Evolutionary conservation across 2,329 filamentous ascomycete species (phyloP).

Genomic region (Fusarium buxicola): DNA sequence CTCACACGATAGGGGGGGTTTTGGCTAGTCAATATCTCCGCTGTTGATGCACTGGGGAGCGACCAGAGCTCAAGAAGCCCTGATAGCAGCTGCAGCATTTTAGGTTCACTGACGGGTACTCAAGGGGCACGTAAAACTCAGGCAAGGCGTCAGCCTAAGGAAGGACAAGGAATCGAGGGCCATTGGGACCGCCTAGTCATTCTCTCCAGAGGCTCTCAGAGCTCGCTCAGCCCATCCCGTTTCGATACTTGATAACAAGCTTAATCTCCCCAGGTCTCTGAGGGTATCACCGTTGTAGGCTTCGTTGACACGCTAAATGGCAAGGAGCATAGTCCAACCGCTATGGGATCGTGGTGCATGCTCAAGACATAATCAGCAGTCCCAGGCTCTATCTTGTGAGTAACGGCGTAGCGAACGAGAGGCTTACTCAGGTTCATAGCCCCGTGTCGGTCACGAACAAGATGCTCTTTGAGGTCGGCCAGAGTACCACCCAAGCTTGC

Average conservation of each 20-base stretch:
- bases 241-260: conserved; percentile 62
- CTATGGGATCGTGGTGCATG: conserved; percentile 68
- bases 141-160: conserved; percentile 63
- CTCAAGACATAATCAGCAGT: conserved; percentile 62
- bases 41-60: conserved; percentile 64
- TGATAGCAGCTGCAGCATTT: conserved; percentile 66
- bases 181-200: conserved; percentile 57
- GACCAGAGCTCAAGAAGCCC: conserved; percentile 69
- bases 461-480: conserved; percentile 54
- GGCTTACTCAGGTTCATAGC: conserved; percentile 59
- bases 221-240: conserved; percentile 51
- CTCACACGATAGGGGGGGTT: conserved; percentile 59
- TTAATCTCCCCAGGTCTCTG: conserved; percentile 58
- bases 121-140: conserved; percentile 61
- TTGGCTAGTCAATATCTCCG: conserved; percentile 66
- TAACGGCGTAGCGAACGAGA: conserved; percentile 59
- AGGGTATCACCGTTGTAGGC: conserved; percentile 53
- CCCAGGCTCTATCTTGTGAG: conserved; percentile 48
- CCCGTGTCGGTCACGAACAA: conserved; percentile 54
- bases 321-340: conserved; percentile 66
- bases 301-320: conserved; percentile 60
- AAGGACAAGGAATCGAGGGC: conserved; percentile 61
- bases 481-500: conserved; percentile 51
- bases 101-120: conserved; percentile 52
- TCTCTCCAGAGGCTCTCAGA: conserved; percentile 62